Base-by-base conservation (phyloP, 352 stramenopile species). In the Phytophthora crassamura region DNA sequence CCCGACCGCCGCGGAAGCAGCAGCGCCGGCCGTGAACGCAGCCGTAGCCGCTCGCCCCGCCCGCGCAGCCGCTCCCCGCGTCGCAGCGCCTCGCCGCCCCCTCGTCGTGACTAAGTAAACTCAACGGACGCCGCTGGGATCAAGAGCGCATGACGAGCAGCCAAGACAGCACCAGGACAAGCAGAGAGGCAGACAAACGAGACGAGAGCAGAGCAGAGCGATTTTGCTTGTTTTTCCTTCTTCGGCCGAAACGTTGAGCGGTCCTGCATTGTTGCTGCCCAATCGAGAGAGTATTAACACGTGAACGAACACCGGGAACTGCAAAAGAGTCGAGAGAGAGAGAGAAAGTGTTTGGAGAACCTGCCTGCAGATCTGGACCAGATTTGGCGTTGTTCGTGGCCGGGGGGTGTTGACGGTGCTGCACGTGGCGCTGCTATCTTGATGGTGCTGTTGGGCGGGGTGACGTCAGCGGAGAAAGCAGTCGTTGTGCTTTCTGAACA, bases 41-140 rank as follows among this genome's bases (percentile, higher is more conserved):
- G 56, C 46, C 38, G 52, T 48, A 67, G 67, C 22, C 51, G 72
- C 48, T 41, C 73, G 78, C 47, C 77, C 69, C 35, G 80, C 66
- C 42, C 76, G 78, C 50, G 78, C 46, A 82, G 78, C 52, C 74
- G 80, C 50, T 80, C 72, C 32, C 75, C 72, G 33, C 75, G 72
- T n/a, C 67, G 49, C 25, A 78, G 70, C 53, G 56, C 55, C 11
- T 80, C 73, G 18, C 68, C 77, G 34, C 65, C 67, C 30, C 59
- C 74, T 64, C 77, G 77, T 67, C 75, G 77, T 66, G 76, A 88
- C 49, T 86, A 88, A 86, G 53, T 56, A 34, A 49, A 25, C 35
- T 34, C 22, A 25, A 35, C 12, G 35, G 14, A 33, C 33, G 16
- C 34, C 20, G 28, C 36, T 40, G 38, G 12, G 28, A 36, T 51